These are phyloP conservation scores for Penicillium sp. DNA, from an alignment of 2,329 filamentous ascomycete species.

Conservation along the genomic window DNA sequence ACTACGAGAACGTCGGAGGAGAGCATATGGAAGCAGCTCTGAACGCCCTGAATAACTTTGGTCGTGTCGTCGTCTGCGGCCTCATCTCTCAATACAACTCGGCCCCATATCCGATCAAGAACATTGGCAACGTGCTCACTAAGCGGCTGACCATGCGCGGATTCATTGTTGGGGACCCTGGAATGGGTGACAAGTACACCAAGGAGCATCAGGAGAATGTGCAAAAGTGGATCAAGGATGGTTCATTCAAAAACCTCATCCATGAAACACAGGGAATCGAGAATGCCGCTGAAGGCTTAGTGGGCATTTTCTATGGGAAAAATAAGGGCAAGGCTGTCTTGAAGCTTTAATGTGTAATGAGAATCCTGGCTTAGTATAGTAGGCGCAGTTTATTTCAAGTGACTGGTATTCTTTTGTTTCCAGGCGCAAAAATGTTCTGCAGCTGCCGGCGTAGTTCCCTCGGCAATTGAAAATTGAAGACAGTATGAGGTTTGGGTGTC, in stretches of 20 bases:
- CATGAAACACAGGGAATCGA: conserved; percentile 77
- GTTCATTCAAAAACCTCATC: conserved; percentile 72
- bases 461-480: conserved; percentile 2
- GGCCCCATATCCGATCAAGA: conserved; percentile 69
- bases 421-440: conserved; percentile 21
- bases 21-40: conserved; percentile 74
- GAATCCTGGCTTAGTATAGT: background rate
- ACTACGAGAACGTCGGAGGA: conserved; percentile 81
- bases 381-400: background rate
- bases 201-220: conserved; percentile 77
- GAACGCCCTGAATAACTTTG: conserved; percentile 65
- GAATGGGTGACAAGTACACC: conserved; percentile 69
- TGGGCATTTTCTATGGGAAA: conserved; percentile 75
- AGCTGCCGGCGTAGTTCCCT: background rate
- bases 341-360: conserved; percentile 59
- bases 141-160: conserved; percentile 73
- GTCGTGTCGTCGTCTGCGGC: conserved; percentile 67
- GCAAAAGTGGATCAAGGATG: conserved; percentile 76
- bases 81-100: conserved; percentile 82
- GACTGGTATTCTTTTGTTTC: background rate
- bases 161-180: conserved; percentile 72
- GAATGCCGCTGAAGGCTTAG: conserved; percentile 71
- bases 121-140: conserved; percentile 66
- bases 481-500: background rate
- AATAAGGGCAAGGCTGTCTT: conserved; percentile 88